These are phyloP conservation scores for Jatropha curcas DNA, from an alignment of 345 rosid species.

Conservation along the genomic window DNA sequence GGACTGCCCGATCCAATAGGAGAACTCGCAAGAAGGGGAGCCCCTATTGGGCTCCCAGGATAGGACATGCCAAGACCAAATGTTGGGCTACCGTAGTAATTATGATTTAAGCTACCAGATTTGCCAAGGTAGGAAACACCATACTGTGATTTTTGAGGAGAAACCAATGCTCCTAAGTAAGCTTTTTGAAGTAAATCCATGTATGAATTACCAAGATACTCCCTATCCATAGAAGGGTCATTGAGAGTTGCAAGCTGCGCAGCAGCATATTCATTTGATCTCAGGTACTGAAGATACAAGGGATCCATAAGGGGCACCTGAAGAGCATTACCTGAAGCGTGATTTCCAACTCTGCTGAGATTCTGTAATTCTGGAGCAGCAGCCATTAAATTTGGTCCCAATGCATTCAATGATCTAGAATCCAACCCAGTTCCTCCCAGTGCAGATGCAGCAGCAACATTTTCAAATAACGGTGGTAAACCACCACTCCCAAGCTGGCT, in stretches of 20 bases:
- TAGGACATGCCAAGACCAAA: constrained; percentile 53
- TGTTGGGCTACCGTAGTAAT: constrained; percentile 51
- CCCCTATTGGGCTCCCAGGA: constrained; percentile 47
- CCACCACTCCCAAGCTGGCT: constrained; percentile 60
- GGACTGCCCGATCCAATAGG: constrained; percentile 52
- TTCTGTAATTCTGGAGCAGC: constrained; percentile 45
- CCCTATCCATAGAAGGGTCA: constrained; percentile 46
- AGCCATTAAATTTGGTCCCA: constrained; percentile 45
- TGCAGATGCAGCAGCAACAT: constrained; percentile 64
- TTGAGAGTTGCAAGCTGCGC: constrained; percentile 51
- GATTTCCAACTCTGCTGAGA: constrained; percentile 44
- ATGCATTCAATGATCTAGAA: constrained; percentile 56
- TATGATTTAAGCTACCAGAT: constrained; percentile 43
- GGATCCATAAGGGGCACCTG: constrained; percentile 49
- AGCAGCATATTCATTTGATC: constrained; percentile 48
- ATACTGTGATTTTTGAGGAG: constrained; percentile 53
- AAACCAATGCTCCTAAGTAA: constrained; percentile 44
- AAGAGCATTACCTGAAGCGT: constrained; percentile 33
- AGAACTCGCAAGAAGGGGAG: constrained; percentile 48
- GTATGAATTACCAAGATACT: constrained; percentile 47
- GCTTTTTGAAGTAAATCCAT: constrained; percentile 55
- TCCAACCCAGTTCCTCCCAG: constrained; percentile 63
- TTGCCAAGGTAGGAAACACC: constrained; percentile 42
- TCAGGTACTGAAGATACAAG: constrained; percentile 45
- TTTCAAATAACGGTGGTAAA: constrained; percentile 65